Evolutionary conservation across 257 asterid genomes (phyloP).

Genomic region (Salvia splendens): DNA sequence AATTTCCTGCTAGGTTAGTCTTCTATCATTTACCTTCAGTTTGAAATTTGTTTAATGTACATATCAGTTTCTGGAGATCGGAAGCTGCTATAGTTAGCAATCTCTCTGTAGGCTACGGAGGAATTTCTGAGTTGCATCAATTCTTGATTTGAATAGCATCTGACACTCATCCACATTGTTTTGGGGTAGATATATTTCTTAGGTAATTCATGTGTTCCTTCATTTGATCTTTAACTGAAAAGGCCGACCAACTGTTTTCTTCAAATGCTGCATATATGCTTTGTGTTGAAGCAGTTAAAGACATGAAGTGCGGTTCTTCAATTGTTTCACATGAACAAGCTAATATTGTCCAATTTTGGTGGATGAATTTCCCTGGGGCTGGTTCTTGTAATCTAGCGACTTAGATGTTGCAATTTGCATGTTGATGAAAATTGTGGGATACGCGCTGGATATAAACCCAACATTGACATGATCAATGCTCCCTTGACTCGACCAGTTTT

Average conservation of each 20-base stretch:
- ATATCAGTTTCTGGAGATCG: slow-evolving; percentile 12
- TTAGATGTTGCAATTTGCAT: slow-evolving; percentile 3
- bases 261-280: neutral
- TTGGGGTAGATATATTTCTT: neutral
- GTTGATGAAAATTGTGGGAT: slow-evolving; percentile 1
- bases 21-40: slow-evolving; percentile 21
- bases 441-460: neutral
- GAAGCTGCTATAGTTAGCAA: slow-evolving; percentile 11
- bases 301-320: neutral
- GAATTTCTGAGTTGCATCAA: neutral
- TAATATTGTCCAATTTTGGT: slow-evolving; percentile 10
- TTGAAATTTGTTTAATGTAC: neutral
- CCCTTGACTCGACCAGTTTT: slow-evolving; percentile 6
- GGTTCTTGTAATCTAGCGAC: slow-evolving; percentile 21
- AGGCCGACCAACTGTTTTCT: neutral
- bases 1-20: slow-evolving; percentile 93
- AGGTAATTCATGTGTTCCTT: slow-evolving; percentile 1
- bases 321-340: slow-evolving; percentile 16
- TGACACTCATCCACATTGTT: slow-evolving; percentile 12
- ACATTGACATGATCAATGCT: slow-evolving; percentile 20
- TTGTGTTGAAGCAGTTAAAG: slow-evolving; percentile 15
- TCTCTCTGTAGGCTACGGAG: slow-evolving; percentile 13
- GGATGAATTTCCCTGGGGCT: neutral
- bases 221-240: slow-evolving; percentile 12
- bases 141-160: slow-evolving; percentile 1